Evolutionary conservation across 352 stramenopile species (phyloP).

Genomic region (Phytophthora macrochlamydospora): DNA sequence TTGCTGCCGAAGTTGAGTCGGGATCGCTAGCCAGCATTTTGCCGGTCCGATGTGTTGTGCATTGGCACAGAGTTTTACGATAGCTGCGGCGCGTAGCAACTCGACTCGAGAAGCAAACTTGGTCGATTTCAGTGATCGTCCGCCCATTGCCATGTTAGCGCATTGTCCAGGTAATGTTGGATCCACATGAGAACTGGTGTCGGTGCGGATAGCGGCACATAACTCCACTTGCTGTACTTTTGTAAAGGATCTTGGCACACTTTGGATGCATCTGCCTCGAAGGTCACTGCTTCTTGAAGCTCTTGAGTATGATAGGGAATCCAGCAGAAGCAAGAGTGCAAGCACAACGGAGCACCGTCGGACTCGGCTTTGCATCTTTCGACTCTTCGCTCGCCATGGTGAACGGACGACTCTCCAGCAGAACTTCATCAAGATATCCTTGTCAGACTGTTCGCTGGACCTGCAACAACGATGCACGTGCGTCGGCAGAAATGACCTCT

Average conservation of each 20-base stretch:
- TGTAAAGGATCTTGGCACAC: conserved; percentile 35
- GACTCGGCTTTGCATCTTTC: conserved; percentile 11
- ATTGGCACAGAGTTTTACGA: conserved; percentile 35
- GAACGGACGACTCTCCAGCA: neutral
- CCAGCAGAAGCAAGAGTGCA: conserved; percentile 15
- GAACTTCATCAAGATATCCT: neutral
- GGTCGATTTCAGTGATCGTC: conserved; percentile 18
- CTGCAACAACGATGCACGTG: neutral
- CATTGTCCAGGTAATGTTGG: conserved; percentile 29
- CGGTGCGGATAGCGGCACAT: conserved; percentile 12
- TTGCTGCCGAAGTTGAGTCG: conserved; percentile 34
- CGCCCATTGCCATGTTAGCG: conserved; percentile 35
- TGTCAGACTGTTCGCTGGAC: too few relatives aligned
- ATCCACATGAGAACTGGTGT: conserved; percentile 4
- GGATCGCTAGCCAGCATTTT: conserved; percentile 50
- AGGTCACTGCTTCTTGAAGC: conserved; percentile 2
- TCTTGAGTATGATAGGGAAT: conserved; percentile 5
- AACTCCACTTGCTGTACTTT: conserved; percentile 33
- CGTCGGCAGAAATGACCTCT: conserved; percentile 6
- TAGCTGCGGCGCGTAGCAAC: conserved; percentile 19
- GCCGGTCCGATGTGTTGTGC: conserved; percentile 30
- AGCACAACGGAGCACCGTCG: conserved; percentile 5
- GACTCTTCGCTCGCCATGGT: neutral
- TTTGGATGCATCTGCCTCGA: conserved; percentile 30
- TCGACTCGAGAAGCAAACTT: conserved; percentile 33